Evolutionary conservation across 371 early-diverging fungal species (phyloP).

Genomic region (Thermomucor indicae-seudaticae): DNA sequence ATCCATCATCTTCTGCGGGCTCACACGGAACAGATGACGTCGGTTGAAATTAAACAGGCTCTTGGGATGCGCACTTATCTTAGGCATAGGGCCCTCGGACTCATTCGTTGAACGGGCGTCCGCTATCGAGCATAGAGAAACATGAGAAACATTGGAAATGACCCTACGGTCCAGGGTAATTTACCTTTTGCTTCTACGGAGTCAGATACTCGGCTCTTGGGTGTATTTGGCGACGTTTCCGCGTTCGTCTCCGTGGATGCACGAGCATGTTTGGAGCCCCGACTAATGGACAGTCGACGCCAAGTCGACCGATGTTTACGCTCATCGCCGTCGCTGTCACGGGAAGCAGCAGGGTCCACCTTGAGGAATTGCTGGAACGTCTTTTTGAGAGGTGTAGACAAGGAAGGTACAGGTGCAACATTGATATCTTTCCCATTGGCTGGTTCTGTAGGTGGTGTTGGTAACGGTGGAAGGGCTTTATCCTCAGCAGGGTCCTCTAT

Average conservation of each 20-base stretch:
- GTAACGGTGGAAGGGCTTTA: slow-evolving; percentile 6
- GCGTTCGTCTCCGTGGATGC: slow-evolving; percentile 10
- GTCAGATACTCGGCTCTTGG: slow-evolving; percentile 2
- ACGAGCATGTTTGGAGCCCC: slow-evolving; percentile 4
- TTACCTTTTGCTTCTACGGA: slow-evolving; percentile 1
- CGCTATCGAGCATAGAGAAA: not conserved
- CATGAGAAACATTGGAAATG: no score
- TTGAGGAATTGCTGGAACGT: slow-evolving; percentile 11
- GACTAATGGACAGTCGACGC: slow-evolving; percentile 14
- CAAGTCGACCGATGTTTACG: slow-evolving; percentile 6
- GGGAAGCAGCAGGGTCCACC: not conserved
- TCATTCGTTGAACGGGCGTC: not conserved
- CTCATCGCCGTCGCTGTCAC: not conserved
- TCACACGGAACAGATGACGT: slow-evolving; percentile 24
- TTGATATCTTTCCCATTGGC: no score
- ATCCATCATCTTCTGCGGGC: slow-evolving; percentile 23
- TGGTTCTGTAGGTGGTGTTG: not conserved
- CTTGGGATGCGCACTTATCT: slow-evolving; percentile 19
- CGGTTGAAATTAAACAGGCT: slow-evolving; percentile 34
- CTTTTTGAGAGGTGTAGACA: slow-evolving; percentile 16
- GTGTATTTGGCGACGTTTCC: slow-evolving; percentile 4
- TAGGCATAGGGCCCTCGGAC: slow-evolving; percentile 9
- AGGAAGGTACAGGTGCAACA: slow-evolving; percentile 7
- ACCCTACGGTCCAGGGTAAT: no score
- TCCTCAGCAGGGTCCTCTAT: slow-evolving; percentile 3